A percentile compares a stretch with the other conserved stretches of the same genome.
Conservation (phyloP, 176 grass and related monocot genomes). For the Raddia distichophylla region DNA sequence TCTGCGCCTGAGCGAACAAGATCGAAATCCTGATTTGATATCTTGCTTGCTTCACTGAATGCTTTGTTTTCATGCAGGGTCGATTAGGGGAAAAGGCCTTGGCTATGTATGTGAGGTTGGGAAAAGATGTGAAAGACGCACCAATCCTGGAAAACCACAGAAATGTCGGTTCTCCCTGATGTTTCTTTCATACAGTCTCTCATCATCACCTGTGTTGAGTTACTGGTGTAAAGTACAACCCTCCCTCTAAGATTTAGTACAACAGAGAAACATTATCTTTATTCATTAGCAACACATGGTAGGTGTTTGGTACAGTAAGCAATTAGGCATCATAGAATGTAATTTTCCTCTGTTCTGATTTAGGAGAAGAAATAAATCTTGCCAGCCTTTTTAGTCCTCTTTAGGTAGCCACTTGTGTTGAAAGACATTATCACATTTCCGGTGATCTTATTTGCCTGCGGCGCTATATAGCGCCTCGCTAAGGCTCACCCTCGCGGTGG, state of each 20-base stretch:
- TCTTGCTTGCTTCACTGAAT: conserved; percentile 14
- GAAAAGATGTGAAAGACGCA: neutral
- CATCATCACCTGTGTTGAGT: neutral
- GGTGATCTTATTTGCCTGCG: too few relatives aligned
- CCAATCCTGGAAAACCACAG: neutral
- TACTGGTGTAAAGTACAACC: neutral
- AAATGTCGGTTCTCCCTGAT: neutral
- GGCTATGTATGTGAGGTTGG: neutral
- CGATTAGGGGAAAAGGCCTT: neutral
- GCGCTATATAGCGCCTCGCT: too few relatives aligned
- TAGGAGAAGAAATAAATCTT: neutral
- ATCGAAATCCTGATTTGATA: neutral
- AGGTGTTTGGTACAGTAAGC: neutral
- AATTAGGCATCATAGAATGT: neutral
- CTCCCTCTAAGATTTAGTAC: neutral
- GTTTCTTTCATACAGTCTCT: neutral
- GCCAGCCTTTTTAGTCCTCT: neutral
- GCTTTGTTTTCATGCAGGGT: neutral
- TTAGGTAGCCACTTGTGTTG: neutral
- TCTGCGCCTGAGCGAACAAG: neutral
- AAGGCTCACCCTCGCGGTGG: too few relatives aligned
- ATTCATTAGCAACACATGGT: neutral
- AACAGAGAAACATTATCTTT: neutral
- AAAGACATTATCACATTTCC: neutral
- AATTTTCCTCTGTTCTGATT: neutral